Percentiles rank a stretch among this genome's conserved stretches.
These are phyloP conservation scores for Annulohypoxylon nitens DNA, from an alignment of 495 filamentous ascomycete species.

Conservation along the genomic window DNA sequence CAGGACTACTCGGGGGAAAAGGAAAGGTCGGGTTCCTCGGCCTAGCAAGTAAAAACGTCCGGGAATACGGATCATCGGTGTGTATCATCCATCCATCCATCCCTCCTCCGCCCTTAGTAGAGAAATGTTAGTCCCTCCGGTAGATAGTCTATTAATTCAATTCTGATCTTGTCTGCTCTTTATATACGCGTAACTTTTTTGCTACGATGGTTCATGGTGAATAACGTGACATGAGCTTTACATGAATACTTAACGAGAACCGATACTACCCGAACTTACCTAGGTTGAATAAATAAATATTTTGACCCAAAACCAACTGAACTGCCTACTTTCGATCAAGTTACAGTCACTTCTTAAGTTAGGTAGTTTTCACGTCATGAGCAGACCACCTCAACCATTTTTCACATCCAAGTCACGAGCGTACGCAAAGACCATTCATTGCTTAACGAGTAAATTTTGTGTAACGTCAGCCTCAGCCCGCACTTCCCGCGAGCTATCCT, in stretches of 20 bases:
- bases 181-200: neutral
- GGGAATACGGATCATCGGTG: conserved; percentile 45
- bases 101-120: conserved; percentile 30
- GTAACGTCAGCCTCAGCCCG: conserved; percentile 13
- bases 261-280: too few relatives aligned
- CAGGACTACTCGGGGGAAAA: conserved; percentile 30
- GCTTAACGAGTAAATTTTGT: neutral
- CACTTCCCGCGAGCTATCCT: neutral
- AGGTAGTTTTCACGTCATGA: neutral
- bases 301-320: too few relatives aligned
- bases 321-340: too few relatives aligned
- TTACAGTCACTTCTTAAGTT: neutral
- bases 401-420: neutral
- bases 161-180: neutral
- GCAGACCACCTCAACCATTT: neutral
- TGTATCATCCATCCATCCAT: conserved; percentile 48
- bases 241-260: too few relatives aligned
- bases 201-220: neutral
- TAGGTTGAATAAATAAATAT: too few relatives aligned
- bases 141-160: conserved; percentile 34
- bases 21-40: neutral
- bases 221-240: neutral
- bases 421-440: neutral
- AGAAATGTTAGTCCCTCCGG: conserved; percentile 4
- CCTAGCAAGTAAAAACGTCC: conserved; percentile 11